A percentile compares a stretch with the other conserved stretches of the same genome.
Conservation (phyloP, 192 early-diverging fungal genomes). For the Linnemannia exigua region DNA sequence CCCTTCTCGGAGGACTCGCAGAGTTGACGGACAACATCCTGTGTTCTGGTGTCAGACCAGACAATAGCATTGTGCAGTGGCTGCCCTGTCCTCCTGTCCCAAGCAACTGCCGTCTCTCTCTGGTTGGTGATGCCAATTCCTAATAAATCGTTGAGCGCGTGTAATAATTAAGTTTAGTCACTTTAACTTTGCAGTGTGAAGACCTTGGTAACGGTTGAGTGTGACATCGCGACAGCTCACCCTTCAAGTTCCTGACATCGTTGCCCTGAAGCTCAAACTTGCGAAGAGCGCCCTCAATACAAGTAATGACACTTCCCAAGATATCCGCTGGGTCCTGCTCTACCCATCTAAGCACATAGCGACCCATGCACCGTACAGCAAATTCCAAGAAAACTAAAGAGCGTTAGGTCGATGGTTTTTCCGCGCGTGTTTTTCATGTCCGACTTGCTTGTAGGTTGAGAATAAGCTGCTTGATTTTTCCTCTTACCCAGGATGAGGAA, state of each 20-base stretch:
- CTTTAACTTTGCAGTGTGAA: not conserved
- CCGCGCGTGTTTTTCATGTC: not conserved
- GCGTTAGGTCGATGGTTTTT: not conserved
- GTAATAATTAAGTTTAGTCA: not conserved
- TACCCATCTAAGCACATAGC: slow-evolving; percentile 74
- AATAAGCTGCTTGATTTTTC: not conserved
- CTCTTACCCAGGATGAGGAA: slow-evolving; percentile 83
- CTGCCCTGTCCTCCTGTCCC: slow-evolving; percentile 86
- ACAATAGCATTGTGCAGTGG: slow-evolving; percentile 91
- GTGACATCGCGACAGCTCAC: slow-evolving; percentile 7
- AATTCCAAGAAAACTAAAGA: slow-evolving; percentile 9
- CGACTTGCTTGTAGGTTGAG: not conserved
- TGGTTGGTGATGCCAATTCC: slow-evolving; percentile 95
- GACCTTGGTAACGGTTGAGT: too few relatives aligned
- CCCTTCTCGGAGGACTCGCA: slow-evolving; percentile 60
- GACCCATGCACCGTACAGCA: not conserved
- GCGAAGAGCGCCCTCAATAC: slow-evolving; percentile 75
- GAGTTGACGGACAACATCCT: slow-evolving; percentile 76
- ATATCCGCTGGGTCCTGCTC: slow-evolving; percentile 91
- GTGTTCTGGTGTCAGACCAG: slow-evolving; percentile 92
- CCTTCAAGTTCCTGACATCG: slow-evolving; percentile 59
- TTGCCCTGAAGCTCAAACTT: slow-evolving; percentile 76
- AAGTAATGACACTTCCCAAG: slow-evolving; percentile 73
- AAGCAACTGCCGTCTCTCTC: slow-evolving; percentile 93
- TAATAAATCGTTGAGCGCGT: slow-evolving; percentile 15